phyloP scores from a whole-genome alignment of 2,329 filamentous ascomycete species.

The Eurotiales sp. region DNA sequence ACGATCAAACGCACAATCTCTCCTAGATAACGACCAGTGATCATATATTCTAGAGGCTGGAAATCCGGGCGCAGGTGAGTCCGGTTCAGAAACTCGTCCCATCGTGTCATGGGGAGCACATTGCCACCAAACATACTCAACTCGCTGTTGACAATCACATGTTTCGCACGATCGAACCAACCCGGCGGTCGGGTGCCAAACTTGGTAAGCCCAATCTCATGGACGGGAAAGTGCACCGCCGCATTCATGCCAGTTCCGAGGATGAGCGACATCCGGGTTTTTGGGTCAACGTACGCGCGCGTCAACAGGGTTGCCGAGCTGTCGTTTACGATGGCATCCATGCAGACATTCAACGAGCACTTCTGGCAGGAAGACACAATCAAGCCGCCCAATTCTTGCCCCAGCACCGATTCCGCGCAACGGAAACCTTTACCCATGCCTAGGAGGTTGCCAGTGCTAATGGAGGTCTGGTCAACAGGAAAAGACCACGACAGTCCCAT shows the following conservation, averaged over 20 bases:
- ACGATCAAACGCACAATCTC: constrained; percentile 61
- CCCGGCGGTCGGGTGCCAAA: constrained; percentile 53
- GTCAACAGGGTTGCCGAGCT: constrained; percentile 59
- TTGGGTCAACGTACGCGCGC: constrained; percentile 58
- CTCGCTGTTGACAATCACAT: constrained; percentile 64
- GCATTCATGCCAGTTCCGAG: constrained; percentile 64
- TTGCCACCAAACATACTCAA: constrained; percentile 62
- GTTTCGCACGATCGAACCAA: constrained; percentile 55
- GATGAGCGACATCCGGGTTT: constrained; percentile 61
- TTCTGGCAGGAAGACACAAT: constrained; percentile 57
- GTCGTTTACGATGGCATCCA: constrained; percentile 63
- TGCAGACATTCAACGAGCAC: constrained; percentile 53
- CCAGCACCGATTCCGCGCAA: constrained; percentile 56
- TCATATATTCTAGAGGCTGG: constrained; percentile 63
- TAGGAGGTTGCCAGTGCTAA: constrained; percentile 53
- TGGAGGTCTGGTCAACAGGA: constrained; percentile 62
- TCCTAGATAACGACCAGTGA: constrained; percentile 61
- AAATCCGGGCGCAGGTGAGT: constrained; percentile 58
- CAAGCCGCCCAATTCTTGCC: constrained; percentile 57
- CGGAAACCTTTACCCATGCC: constrained; percentile 64
- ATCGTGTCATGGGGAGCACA: constrained; percentile 56
- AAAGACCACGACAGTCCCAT: constrained; percentile 66
- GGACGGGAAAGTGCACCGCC: constrained; percentile 58
- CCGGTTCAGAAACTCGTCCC: constrained; percentile 59
- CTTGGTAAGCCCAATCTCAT: constrained; percentile 52